Conservation (phyloP, 2,329 filamentous ascomycete genomes). For the Penicillium sp. region DNA sequence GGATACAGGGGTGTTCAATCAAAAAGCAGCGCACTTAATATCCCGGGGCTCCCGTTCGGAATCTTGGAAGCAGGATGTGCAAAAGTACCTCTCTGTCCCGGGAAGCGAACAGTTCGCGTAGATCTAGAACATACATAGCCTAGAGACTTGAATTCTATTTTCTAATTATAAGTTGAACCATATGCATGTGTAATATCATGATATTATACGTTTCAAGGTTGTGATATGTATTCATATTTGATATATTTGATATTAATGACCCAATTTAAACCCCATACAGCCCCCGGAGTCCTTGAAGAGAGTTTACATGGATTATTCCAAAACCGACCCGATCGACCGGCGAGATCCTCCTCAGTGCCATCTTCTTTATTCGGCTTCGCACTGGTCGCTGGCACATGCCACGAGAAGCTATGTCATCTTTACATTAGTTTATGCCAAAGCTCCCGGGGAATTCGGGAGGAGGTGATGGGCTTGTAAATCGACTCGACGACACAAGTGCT, state of each 20-base stretch:
- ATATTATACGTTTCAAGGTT: neutral
- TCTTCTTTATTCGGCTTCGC: slow-evolving; percentile 8
- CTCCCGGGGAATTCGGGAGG: slow-evolving; percentile 13
- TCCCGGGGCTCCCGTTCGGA: slow-evolving; percentile 1
- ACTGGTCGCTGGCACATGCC: slow-evolving; percentile 26
- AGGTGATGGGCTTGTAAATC: slow-evolving; percentile 17
- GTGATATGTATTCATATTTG: neutral
- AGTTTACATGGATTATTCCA: neutral
- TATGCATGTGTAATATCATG: neutral
- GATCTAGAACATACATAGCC: slow-evolving; percentile 3
- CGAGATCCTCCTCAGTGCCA: neutral
- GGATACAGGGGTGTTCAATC: slow-evolving; percentile 2
- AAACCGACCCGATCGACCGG: neutral
- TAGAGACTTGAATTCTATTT: neutral
- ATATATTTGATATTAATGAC: neutral
- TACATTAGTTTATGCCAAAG: slow-evolving; percentile 21
- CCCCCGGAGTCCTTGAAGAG: neutral
- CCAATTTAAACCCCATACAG: neutral
- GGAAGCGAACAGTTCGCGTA: slow-evolving; percentile 4
- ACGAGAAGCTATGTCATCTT: slow-evolving; percentile 19
- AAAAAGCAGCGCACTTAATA: neutral
- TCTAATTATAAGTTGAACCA: neutral
- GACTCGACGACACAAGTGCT: slow-evolving; percentile 25
- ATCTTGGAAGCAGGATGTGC: neutral
- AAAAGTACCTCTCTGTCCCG: slow-evolving; percentile 8